Evolutionary conservation across 139 green algal genomes (phyloP).

Genomic region (Diplosphaera chodatii): DNA sequence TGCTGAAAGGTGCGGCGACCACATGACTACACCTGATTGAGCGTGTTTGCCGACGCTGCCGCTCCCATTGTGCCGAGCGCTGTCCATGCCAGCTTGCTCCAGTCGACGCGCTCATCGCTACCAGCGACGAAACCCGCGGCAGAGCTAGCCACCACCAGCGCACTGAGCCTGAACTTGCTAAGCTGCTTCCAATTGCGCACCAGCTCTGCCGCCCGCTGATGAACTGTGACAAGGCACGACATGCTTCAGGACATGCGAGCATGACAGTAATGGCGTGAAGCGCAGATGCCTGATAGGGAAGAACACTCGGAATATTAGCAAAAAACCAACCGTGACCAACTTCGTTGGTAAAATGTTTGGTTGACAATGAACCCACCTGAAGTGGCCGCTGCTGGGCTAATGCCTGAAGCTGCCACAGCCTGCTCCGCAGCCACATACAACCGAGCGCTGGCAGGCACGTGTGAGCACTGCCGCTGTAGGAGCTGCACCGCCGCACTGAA

Average conservation of each 20-base stretch:
- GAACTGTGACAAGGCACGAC: background rate
- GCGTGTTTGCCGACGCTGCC: slow-evolving; percentile 85
- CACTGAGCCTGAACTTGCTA: slow-evolving; percentile 77
- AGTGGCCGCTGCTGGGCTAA: no score
- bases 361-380: no score
- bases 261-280: no score
- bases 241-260: no score
- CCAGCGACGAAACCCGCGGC: slow-evolving; percentile 78
- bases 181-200: slow-evolving; percentile 78
- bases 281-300: no score
- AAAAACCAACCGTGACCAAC: no score
- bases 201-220: slow-evolving; percentile 11
- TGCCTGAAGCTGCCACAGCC: background rate
- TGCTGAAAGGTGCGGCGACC: no score
- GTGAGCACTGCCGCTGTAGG: background rate
- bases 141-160: slow-evolving; percentile 85
- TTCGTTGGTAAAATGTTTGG: no score
- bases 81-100: slow-evolving; percentile 66
- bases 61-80: slow-evolving; percentile 80
- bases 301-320: no score
- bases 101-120: slow-evolving; percentile 65
- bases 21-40: slow-evolving; percentile 94
- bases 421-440: background rate
- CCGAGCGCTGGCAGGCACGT: background rate
- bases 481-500: background rate